phyloP scores from a whole-genome alignment of 129 eudicot genomes.

The Pseudognaphalium luteoalbum region DNA sequence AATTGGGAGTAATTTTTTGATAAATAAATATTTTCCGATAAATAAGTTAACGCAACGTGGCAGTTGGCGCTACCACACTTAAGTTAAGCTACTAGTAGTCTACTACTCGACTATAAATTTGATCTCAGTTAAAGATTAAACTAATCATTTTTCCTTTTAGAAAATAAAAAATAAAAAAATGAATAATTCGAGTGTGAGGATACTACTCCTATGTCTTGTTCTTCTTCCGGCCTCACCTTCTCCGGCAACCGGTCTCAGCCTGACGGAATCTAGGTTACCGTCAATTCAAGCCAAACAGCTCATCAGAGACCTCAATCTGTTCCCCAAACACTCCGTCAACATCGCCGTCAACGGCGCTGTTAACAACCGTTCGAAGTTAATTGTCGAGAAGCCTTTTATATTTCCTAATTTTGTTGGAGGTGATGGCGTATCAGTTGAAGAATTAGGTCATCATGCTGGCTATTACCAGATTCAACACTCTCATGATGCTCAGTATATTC shows the following conservation, averaged over 20 bases:
- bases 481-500: slow-evolving; percentile 58
- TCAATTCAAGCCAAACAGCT: slow-evolving; percentile 40
- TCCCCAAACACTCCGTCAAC: slow-evolving; percentile 58
- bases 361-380: slow-evolving; percentile 17
- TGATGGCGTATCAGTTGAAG: slow-evolving; percentile 40
- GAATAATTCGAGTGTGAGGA: background rate
- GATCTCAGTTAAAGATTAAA: no score
- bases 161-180: background rate
- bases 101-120: background rate
- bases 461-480: slow-evolving; percentile 62
- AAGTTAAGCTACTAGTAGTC: no score
- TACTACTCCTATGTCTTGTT: slow-evolving; percentile 1
- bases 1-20: no score
- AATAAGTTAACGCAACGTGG: no score
- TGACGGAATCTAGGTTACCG: slow-evolving; percentile 15
- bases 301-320: slow-evolving; percentile 59
- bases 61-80: no score
- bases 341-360: slow-evolving; percentile 9
- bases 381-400: slow-evolving; percentile 52
- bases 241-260: slow-evolving; percentile 12
- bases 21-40: no score
- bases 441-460: slow-evolving; percentile 92
- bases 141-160: background rate
- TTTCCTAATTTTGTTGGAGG: slow-evolving; percentile 43
- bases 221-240: slow-evolving; percentile 14